phyloP scores from a whole-genome alignment of 2,329 filamentous ascomycete genomes.

The Pseudomassariella vexata region DNA sequence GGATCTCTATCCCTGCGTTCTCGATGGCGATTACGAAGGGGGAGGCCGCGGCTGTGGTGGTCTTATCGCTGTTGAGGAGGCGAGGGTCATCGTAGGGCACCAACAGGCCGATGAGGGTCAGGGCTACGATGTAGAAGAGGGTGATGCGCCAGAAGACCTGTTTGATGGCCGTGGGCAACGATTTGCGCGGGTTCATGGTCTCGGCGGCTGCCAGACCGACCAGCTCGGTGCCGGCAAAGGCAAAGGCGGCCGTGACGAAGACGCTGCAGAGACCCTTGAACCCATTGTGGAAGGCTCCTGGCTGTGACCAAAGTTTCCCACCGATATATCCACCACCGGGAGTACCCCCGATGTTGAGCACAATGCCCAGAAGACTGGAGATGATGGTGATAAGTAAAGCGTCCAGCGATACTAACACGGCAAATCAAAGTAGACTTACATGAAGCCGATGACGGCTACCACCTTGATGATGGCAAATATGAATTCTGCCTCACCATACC shows the following conservation, averaged over 20 bases:
- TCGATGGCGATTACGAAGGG: constrained; percentile 86
- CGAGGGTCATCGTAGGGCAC: constrained; percentile 25
- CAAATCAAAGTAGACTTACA: constrained; percentile 45
- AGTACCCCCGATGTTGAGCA: constrained; percentile 78
- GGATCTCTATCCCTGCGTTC: constrained; percentile 69
- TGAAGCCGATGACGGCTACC: constrained; percentile 79
- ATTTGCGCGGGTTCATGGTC: constrained; percentile 52
- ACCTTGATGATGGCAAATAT: constrained; percentile 84
- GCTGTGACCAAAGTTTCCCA: constrained; percentile 67
- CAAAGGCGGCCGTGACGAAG: constrained; percentile 41
- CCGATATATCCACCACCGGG: constrained; percentile 73
- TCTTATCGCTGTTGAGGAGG: constrained; percentile 24
- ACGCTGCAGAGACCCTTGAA: constrained; percentile 75
- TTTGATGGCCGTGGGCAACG: constrained; percentile 61
- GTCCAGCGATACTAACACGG: constrained; percentile 2
- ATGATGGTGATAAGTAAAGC: neutral
- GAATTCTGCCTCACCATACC: constrained; percentile 87
- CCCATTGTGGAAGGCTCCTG: constrained; percentile 79
- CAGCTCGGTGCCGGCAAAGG: constrained; percentile 39
- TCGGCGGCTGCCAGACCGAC: constrained; percentile 47
- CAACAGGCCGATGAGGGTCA: constrained; percentile 37
- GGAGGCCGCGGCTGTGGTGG: constrained; percentile 39
- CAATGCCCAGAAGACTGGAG: constrained; percentile 64
- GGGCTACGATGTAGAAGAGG: constrained; percentile 61
- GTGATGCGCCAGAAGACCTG: constrained; percentile 64